A percentile compares a stretch with the other conserved stretches of the same genome.
These are phyloP conservation scores for Epichloe glyceriae DNA, from an alignment of 2,329 filamentous ascomycete species.

Conservation along the genomic window DNA sequence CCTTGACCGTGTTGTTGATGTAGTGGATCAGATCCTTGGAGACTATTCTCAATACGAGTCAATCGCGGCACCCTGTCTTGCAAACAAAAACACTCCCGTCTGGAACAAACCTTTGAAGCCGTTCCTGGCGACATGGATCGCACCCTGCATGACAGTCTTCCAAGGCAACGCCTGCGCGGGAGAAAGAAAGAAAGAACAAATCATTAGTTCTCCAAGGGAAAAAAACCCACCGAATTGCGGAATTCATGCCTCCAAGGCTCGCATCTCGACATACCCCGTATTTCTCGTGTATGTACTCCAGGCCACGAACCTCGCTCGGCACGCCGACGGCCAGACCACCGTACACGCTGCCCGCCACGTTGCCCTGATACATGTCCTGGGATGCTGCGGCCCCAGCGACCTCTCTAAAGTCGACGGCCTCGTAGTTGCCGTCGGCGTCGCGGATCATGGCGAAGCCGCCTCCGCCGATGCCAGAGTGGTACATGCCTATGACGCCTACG, in stretches of 20 bases:
- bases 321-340: conserved; percentile 63
- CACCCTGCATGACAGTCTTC: conserved; percentile 59
- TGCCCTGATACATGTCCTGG: conserved; percentile 73
- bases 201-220: not conserved
- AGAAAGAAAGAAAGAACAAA: not conserved
- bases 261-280: conserved; percentile 40
- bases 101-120: conserved; percentile 45
- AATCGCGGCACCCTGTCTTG: not conserved
- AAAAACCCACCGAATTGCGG: not conserved
- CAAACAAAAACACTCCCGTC: not conserved
- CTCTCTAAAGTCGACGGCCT: conserved; percentile 83
- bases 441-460: conserved; percentile 84
- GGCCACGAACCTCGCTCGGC: conserved; percentile 63
- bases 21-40: conserved; percentile 63
- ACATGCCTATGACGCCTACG: conserved; percentile 63
- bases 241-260: too few relatives aligned
- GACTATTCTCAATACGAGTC: conserved; percentile 26
- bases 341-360: conserved; percentile 50
- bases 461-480: conserved; percentile 73
- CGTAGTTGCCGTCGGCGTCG: conserved; percentile 59
- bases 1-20: conserved; percentile 41
- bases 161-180: conserved; percentile 42
- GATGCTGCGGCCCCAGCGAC: conserved; percentile 70
- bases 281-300: conserved; percentile 64
- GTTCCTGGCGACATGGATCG: conserved; percentile 58